These are phyloP conservation scores for Arthrobotrys conoides DNA, from an alignment of 2,329 filamentous ascomycete species.

Conservation along the genomic window DNA sequence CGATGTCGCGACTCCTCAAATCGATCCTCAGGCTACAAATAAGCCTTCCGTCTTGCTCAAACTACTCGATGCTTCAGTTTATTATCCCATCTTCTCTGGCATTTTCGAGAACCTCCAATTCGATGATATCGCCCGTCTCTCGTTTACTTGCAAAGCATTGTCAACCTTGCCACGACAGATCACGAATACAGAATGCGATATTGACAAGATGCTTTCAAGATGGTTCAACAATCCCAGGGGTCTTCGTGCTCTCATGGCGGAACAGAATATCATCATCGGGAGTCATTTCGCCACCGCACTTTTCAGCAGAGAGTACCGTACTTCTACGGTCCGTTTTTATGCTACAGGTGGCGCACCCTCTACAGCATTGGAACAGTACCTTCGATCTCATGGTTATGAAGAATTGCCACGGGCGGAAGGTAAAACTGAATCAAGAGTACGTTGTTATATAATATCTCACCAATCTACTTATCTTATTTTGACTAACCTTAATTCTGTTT, in stretches of 20 bases:
- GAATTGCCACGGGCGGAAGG: constrained; percentile 27
- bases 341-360: constrained; percentile 30
- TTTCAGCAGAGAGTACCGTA: constrained; percentile 48
- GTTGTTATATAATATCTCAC: neutral
- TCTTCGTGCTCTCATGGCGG: constrained; percentile 41
- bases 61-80: constrained; percentile 37
- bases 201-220: constrained; percentile 37
- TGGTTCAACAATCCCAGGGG: constrained; percentile 34
- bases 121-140: constrained; percentile 45
- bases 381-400: constrained; percentile 34
- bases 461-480: neutral
- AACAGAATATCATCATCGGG: constrained; percentile 55
- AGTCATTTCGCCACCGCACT: constrained; percentile 57
- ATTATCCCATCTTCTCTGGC: constrained; percentile 46
- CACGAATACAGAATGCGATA: constrained; percentile 46
- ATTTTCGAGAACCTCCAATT: constrained; percentile 37
- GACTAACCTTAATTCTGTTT: neutral
- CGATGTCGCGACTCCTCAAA: neutral
- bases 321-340: constrained; percentile 41
- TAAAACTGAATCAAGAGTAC: constrained; percentile 44
- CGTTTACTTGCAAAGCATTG: constrained; percentile 38
- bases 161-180: constrained; percentile 37
- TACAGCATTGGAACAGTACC: constrained; percentile 32
- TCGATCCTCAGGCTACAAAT: neutral
- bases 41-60: constrained; percentile 28